Conservation (phyloP, 495 filamentous ascomycete species). For the Daldinia loculata region DNA sequence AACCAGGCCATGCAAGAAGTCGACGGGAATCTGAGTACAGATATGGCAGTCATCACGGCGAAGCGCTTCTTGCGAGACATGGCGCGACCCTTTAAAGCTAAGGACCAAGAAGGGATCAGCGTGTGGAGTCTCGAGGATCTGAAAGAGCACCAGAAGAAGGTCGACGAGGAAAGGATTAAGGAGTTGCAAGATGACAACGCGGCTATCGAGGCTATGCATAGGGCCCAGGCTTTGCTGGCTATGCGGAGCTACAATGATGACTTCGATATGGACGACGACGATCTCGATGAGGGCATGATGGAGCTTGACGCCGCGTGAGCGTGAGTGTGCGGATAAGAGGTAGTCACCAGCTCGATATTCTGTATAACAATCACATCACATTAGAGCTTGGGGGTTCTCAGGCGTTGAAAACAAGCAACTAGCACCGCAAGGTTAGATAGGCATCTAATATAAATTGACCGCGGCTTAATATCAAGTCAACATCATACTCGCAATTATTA, state of each 20-base stretch:
- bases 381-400: constrained; percentile 3
- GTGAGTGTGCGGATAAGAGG: background rate
- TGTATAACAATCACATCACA: constrained; percentile 12
- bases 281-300: constrained; percentile 71
- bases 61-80: constrained; percentile 90
- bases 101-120: constrained; percentile 88
- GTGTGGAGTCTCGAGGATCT: constrained; percentile 88
- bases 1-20: constrained; percentile 83
- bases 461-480: background rate
- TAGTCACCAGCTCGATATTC: background rate
- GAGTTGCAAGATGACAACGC: constrained; percentile 48
- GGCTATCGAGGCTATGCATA: constrained; percentile 28
- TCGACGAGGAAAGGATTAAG: constrained; percentile 67
- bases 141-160: constrained; percentile 76
- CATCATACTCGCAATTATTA: background rate
- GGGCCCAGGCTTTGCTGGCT: constrained; percentile 33
- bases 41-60: constrained; percentile 90
- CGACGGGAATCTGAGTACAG: constrained; percentile 88
- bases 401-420: background rate
- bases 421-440: background rate
- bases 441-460: background rate
- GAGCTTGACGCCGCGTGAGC: constrained; percentile 56
- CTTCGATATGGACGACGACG: constrained; percentile 66
- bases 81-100: constrained; percentile 85
- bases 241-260: constrained; percentile 51